phyloP scores from a whole-genome alignment of 2,329 filamentous ascomycete species.

The Juglanconis sp. region DNA sequence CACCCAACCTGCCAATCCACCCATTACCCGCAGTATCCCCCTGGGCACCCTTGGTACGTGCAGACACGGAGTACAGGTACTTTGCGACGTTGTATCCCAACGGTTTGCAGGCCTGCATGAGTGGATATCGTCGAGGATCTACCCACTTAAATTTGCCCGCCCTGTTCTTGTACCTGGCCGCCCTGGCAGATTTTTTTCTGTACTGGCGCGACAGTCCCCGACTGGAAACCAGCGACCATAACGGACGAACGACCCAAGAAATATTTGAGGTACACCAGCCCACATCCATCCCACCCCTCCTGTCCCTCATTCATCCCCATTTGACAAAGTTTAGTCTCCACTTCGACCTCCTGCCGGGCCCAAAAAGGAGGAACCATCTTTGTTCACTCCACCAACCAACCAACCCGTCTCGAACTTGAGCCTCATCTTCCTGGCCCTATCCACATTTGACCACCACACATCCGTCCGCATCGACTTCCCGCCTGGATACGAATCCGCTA shows the following conservation, averaged over 20 bases:
- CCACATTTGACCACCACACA: slow-evolving; percentile 18
- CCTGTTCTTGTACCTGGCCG: slow-evolving; percentile 18
- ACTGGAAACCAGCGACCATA: slow-evolving; percentile 9
- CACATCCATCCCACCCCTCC: slow-evolving; percentile 20
- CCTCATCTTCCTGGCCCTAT: slow-evolving; percentile 19
- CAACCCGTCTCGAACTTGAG: slow-evolving; percentile 19
- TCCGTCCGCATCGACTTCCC: neutral
- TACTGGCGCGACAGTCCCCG: slow-evolving; percentile 14
- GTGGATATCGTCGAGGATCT: slow-evolving; percentile 16
- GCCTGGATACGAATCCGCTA: slow-evolving; percentile 6
- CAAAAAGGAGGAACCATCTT: slow-evolving; percentile 20
- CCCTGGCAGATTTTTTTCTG: slow-evolving; percentile 19
- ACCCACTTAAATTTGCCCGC: slow-evolving; percentile 16
- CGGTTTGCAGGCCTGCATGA: neutral
- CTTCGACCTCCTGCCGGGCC: slow-evolving; percentile 19
- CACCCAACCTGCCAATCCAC: neutral
- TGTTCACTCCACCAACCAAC: slow-evolving; percentile 20
- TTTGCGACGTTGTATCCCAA: slow-evolving; percentile 11
- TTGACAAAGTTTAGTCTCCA: slow-evolving; percentile 21
- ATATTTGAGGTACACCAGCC: slow-evolving; percentile 22
- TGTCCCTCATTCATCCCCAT: slow-evolving; percentile 21
- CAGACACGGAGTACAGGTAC: slow-evolving; percentile 6
- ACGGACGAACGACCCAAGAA: slow-evolving; percentile 17
- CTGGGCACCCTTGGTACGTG: neutral
- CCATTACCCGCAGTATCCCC: neutral